Base-by-base conservation (phyloP, 2,329 filamentous ascomycete species). In the Lecanosticta acicola region DNA sequence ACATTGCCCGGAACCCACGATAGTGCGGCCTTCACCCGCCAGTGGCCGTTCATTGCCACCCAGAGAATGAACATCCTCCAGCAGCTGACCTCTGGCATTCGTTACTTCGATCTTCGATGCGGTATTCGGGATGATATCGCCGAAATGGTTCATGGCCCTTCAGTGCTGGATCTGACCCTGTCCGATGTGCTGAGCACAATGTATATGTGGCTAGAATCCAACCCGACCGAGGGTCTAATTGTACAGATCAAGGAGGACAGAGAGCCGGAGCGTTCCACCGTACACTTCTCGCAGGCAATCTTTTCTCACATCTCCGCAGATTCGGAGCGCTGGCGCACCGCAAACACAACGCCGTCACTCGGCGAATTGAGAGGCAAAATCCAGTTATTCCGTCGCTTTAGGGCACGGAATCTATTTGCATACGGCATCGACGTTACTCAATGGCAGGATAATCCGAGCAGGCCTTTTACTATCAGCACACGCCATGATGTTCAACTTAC, bases 241-340 rank as follows among this genome's bases (percentile, higher is more conserved):
- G 58, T 66, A 10, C 63, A 65, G 35, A 56, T 67, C 36, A 67
- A 67, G 41, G 59, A 63, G 41, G 64, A 67, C 43, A 51, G 63
- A 29, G 46, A 54, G 32, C 42, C 58, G n/a, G 60, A 66, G 32
- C 45, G 50, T 21, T 65, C 62, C 8, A 57, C 54, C 10, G 18
- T 61, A 7, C 52, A 56, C 13, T 73, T 74, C 50, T 67, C 70
- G 46, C 49, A 59, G 3, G 67, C 69, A 1, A 62, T 74, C 14
- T 54, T 52, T 14, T 41, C 50, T 2, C 44, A 54, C n/a, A 48
- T 66, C 10, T 32, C 53, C 3, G 10, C 48, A 11, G 47, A 52
- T 26, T 59, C 63, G 17, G 50, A 54, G 13, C 48, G 49, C 44
- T 66, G 64, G 64, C 61, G 63, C n/a, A 61, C 60, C 14, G 59